These are phyloP conservation scores for Linnemannia zychae DNA, from an alignment of 192 early-diverging fungal genomes.

Conservation along the genomic window DNA sequence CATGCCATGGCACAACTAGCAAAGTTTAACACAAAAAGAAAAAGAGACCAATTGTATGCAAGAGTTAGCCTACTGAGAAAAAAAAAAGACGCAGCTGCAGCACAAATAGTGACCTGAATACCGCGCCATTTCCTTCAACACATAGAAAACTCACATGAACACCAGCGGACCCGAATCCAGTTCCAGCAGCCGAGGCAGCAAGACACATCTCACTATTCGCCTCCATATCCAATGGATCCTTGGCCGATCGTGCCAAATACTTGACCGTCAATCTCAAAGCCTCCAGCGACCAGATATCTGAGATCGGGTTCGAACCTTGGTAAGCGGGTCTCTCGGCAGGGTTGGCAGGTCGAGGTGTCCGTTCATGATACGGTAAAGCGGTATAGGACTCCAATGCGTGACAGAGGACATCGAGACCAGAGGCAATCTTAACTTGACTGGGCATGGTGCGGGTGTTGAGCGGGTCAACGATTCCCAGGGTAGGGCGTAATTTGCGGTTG, in stretches of 20 bases:
- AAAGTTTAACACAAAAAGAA: neutral
- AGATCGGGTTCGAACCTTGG: constrained; percentile 94
- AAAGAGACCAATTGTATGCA: constrained; percentile 4
- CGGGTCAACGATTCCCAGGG: constrained; percentile 90
- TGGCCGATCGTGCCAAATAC: constrained; percentile 81
- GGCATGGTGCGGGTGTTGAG: constrained; percentile 91
- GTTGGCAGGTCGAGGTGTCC: constrained; percentile 83
- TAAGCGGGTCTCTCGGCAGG: constrained; percentile 90
- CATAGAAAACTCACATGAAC: constrained; percentile 85
- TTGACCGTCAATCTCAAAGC: constrained; percentile 86
- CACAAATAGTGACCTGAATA: neutral
- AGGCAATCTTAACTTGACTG: constrained; percentile 84
- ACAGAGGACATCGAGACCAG: constrained; percentile 91
- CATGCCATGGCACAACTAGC: constrained; percentile 54
- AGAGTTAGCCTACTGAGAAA: neutral
- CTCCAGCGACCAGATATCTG: constrained; percentile 89
- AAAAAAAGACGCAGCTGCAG: neutral
- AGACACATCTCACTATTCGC: constrained; percentile 87
- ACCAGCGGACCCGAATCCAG: constrained; percentile 90
- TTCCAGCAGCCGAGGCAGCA: constrained; percentile 92
- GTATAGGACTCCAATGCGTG: constrained; percentile 95
- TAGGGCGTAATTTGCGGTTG: constrained; percentile 84
- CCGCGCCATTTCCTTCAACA: neutral
- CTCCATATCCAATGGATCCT: constrained; percentile 72
- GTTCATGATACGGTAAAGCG: constrained; percentile 85